Evolutionary conservation across 345 rosid species (phyloP).

Genomic region (Psidium guajava): DNA sequence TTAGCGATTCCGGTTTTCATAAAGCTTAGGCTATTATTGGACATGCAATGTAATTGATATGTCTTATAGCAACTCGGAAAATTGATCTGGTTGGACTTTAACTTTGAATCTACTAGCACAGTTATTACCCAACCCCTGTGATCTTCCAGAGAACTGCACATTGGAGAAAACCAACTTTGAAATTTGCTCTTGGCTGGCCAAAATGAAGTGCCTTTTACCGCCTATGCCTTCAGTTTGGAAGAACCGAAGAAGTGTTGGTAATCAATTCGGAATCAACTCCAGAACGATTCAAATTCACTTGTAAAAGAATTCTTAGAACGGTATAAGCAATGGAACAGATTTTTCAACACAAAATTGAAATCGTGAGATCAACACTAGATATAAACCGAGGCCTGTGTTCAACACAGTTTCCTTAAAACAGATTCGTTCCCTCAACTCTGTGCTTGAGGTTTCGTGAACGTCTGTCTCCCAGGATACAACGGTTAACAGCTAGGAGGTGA

Average conservation of each 20-base stretch:
- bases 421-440: no score
- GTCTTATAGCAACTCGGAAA: background rate
- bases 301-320: no score
- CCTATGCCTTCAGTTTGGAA: background rate
- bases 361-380: no score
- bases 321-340: no score
- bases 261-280: no score
- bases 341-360: no score
- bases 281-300: no score
- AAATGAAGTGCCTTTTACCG: background rate
- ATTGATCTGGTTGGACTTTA: background rate
- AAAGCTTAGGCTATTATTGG: background rate
- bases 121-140: background rate
- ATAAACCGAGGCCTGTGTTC: no score
- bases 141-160: background rate
- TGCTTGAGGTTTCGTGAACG: no score
- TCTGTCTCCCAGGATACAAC: no score
- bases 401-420: no score
- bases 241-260: background rate
- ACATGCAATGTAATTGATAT: background rate
- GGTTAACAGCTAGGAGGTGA: no score
- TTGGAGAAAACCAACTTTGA: background rate
- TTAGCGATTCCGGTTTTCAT: background rate
- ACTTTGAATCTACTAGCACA: background rate
- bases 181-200: background rate